Evolutionary conservation across 768 basidiomycete species (phyloP).

Genomic region (Hysterangium stoloniferum): DNA sequence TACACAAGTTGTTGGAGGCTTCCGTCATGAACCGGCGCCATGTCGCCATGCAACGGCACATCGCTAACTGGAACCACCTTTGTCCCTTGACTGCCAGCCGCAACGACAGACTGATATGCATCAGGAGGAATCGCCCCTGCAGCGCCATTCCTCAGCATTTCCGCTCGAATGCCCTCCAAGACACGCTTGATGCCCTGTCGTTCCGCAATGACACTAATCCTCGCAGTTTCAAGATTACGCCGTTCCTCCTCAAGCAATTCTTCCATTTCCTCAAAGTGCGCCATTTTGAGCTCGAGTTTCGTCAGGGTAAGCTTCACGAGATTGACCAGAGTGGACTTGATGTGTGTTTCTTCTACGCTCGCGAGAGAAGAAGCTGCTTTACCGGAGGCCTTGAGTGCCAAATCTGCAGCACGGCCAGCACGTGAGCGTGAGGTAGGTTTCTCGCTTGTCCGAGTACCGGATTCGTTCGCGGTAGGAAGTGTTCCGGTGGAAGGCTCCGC

Average conservation of each 20-base stretch:
- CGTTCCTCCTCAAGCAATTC: conserved; percentile 88
- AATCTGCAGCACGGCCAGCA: conserved; percentile 70
- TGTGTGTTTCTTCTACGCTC: conserved; percentile 71
- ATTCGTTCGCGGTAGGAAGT: conserved; percentile 27
- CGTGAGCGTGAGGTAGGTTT: conserved; percentile 60
- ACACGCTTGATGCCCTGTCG: conserved; percentile 62
- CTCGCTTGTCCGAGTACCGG: conserved; percentile 24
- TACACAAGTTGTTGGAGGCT: conserved; percentile 9
- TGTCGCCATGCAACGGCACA: conserved; percentile 1
- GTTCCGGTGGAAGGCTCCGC: conserved; percentile 15
- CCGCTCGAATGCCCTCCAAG: conserved; percentile 57
- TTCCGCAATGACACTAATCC: conserved; percentile 74
- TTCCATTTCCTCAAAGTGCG: conserved; percentile 91
- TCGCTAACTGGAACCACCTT: conserved; percentile 4
- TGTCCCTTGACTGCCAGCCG: conserved; percentile 7
- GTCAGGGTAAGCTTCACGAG: conserved; percentile 78
- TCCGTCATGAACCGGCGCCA: conserved; percentile 5
- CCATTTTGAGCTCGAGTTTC: conserved; percentile 93
- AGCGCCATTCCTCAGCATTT: conserved; percentile 46
- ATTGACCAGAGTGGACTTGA: conserved; percentile 68
- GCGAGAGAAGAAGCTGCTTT: conserved; percentile 78
- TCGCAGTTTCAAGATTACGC: conserved; percentile 71
- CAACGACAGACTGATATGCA: conserved; percentile 8
- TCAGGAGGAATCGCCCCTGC: not conserved
- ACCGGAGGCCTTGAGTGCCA: conserved; percentile 86